phyloP scores from a whole-genome alignment of 495 filamentous ascomycete species.

The Trichoderma orchidacearum region DNA sequence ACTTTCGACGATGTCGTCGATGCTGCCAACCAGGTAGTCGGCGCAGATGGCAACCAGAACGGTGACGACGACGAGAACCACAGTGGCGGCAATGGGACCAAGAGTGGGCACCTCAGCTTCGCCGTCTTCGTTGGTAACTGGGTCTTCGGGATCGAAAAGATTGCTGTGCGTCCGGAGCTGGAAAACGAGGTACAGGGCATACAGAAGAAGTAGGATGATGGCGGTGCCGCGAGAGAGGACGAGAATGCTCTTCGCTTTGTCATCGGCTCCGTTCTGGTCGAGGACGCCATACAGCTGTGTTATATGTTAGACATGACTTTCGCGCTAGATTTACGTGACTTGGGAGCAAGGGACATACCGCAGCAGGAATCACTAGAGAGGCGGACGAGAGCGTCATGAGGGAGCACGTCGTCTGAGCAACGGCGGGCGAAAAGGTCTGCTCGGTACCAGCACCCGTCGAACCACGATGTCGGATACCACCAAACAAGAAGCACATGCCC shows the following conservation, averaged over 20 bases:
- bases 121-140: slow-evolving; percentile 14
- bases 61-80: slow-evolving; percentile 64
- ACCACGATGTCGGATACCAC: slow-evolving; percentile 50
- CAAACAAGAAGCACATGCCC: slow-evolving; percentile 91
- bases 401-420: slow-evolving; percentile 91
- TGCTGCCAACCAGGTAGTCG: slow-evolving; percentile 86
- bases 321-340: too few relatives aligned
- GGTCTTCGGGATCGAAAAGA: slow-evolving; percentile 59
- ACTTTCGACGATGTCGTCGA: slow-evolving; percentile 73
- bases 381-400: slow-evolving; percentile 87
- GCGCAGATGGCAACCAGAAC: slow-evolving; percentile 80
- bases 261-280: slow-evolving; percentile 13
- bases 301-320: not conserved
- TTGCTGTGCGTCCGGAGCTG: slow-evolving; percentile 70
- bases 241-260: slow-evolving; percentile 53
- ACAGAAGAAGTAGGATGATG: slow-evolving; percentile 77
- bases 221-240: slow-evolving; percentile 81
- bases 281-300: slow-evolving; percentile 32
- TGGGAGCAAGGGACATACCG: slow-evolving; percentile 48
- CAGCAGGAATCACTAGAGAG: slow-evolving; percentile 84
- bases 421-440: slow-evolving; percentile 71
- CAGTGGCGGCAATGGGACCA: slow-evolving; percentile 54
- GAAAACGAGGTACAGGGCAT: slow-evolving; percentile 83
- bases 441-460: slow-evolving; percentile 33
- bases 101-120: slow-evolving; percentile 41